Percentiles rank a stretch among this genome's conserved stretches.
phyloP scores from a whole-genome alignment of 768 basidiomycete species.

The Pleurotus salmoneostramineus region DNA sequence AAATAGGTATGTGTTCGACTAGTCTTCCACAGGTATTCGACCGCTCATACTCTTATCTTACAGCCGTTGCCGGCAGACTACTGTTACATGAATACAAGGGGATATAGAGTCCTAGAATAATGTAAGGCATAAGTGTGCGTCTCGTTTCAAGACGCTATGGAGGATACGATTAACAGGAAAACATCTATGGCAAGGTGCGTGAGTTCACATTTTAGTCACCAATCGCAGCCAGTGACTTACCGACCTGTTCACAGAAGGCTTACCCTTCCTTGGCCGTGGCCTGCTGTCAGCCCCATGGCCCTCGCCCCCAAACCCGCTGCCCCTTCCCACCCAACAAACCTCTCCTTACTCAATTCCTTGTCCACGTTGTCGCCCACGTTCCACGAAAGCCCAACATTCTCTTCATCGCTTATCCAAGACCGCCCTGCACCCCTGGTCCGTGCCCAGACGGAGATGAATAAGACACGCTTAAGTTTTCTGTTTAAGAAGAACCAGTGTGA shows the following conservation, averaged over 20 bases:
- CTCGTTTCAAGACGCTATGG: background rate
- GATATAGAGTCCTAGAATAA: background rate
- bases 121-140: no score
- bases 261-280: background rate
- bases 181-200: background rate
- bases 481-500: conserved; percentile 98
- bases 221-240: background rate
- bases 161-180: background rate
- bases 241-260: background rate
- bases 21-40: no score
- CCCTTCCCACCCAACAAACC: conserved; percentile 82
- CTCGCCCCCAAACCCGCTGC: conserved; percentile 77
- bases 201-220: background rate
- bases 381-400: conserved; percentile 22
- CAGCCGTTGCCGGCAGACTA: no score
- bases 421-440: conserved; percentile 58
- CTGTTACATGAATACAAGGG: conserved; percentile 1
- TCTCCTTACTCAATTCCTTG: conserved; percentile 42
- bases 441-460: conserved; percentile 93
- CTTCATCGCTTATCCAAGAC: conserved; percentile 49
- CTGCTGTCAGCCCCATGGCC: conserved; percentile 55
- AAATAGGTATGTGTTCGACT: no score
- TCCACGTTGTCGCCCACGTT: conserved; percentile 13
- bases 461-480: conserved; percentile 84
- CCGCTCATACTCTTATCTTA: no score